Percentiles rank a stretch among this genome's conserved stretches.
Conservation (phyloP, 2,329 filamentous ascomycete genomes). For the Pseudocercospora pini-densiflorae region DNA sequence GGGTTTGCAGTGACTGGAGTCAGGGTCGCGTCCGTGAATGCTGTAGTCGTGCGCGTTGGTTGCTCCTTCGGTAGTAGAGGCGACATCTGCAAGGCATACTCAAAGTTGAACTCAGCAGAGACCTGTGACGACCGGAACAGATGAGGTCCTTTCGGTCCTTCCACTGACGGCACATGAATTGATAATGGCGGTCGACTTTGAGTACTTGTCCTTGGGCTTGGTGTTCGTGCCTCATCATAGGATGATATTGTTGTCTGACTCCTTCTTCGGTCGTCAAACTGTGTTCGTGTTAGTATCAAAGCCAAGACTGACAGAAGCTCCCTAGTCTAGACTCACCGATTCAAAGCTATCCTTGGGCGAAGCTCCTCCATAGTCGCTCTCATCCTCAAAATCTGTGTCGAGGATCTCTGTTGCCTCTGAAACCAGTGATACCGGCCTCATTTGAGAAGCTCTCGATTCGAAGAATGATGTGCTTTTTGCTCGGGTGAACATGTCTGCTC, state of each 20-base stretch:
- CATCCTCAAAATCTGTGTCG: slow-evolving; percentile 75
- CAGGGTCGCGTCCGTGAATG: slow-evolving; percentile 44
- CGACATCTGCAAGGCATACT: slow-evolving; percentile 68
- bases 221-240: slow-evolving; percentile 81
- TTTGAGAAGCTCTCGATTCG: slow-evolving; percentile 45
- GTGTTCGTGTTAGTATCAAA: slow-evolving; percentile 27
- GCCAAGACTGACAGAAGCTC: background rate
- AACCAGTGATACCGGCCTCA: slow-evolving; percentile 43
- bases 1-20: slow-evolving; percentile 31
- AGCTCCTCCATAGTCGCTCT: slow-evolving; percentile 56
- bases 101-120: slow-evolving; percentile 57
- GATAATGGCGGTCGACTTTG: slow-evolving; percentile 62
- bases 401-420: slow-evolving; percentile 78
- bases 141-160: slow-evolving; percentile 84
- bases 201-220: slow-evolving; percentile 62
- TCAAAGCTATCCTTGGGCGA: slow-evolving; percentile 70
- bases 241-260: slow-evolving; percentile 88
- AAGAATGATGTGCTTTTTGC: slow-evolving; percentile 63
- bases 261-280: slow-evolving; percentile 61
- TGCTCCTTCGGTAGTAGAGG: slow-evolving; percentile 70
- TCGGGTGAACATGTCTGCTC: slow-evolving; percentile 55
- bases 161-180: slow-evolving; percentile 69
- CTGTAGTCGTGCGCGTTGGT: slow-evolving; percentile 47
- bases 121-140: slow-evolving; percentile 76
- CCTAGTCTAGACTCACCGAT: slow-evolving; percentile 61